Evolutionary conservation across 2,329 filamentous ascomycete genomes (phyloP), one percentile per base, ranked within the genome.

Genomic region (Boeremia lycopersici): DNA sequence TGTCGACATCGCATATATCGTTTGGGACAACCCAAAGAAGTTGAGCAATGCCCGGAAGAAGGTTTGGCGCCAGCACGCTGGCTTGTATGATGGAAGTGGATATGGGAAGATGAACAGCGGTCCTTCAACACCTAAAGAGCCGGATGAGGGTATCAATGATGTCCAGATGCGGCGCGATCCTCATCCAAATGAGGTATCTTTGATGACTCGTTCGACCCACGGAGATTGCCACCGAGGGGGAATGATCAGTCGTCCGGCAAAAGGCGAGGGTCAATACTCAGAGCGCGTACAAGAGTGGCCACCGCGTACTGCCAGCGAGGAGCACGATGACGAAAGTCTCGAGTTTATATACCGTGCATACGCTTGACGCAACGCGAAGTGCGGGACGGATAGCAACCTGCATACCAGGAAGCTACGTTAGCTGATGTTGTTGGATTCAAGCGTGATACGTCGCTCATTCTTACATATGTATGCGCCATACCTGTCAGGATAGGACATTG

Each of bases 71-170:
- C 40, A 48, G 7, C 53, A 67, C 26, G 57, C 46, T 29, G 60
- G 63, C 23, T 50, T 67, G 26, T 70, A 69, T 51, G 63, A 70
- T 17, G 67, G 66, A 6, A 60, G 60, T 29, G 67, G 65, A 25
- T 72, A 69, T 35, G 68, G 62, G 6, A 49, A 56, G 12, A 58
- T 59, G 25, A 44, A 47, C 23, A 40, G 30, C 13, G 28, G 35
- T 9, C 31, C 31, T n/a, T n/a, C 35, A 23, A 55, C 52, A 26
- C 46, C 46, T 15, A 12, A 13, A 13, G 47, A 55, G 36, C 36
- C 46, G 15, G 36, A 50, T 29, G 52, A 55, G 35, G 47, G 41
- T 26, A 50, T 19, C n/a, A 35, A 36, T 6, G 33, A 25, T 15
- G 19, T 34, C 12, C 26, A 31, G 13, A 25, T 41, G 19, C 28